A percentile compares a stretch with the other conserved stretches of the same genome.
phyloP scores from a whole-genome alignment of 768 basidiomycete genomes.

The Hortiboletus campestris region DNA sequence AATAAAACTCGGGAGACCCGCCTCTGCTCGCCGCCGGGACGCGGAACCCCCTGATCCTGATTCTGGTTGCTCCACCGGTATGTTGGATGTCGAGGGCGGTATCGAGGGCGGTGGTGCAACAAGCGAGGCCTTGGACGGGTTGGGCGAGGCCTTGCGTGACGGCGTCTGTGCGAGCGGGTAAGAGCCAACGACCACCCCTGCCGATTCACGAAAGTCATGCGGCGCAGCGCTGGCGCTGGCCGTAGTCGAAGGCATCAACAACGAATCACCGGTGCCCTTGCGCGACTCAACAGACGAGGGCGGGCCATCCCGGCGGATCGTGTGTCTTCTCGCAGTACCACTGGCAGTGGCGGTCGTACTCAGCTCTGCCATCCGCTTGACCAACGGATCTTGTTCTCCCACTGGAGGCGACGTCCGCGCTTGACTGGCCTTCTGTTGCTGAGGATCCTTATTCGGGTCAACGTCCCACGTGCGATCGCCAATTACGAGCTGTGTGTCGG shows the following conservation, averaged over 20 bases:
- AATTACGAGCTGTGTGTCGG: conserved; percentile 60
- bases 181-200: conserved; percentile 74
- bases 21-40: too few relatives aligned
- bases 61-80: too few relatives aligned
- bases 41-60: too few relatives aligned
- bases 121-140: conserved; percentile 65
- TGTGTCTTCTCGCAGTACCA: conserved; percentile 17
- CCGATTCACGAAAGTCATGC: conserved; percentile 72
- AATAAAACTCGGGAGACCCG: too few relatives aligned
- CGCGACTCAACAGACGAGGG: conserved; percentile 25
- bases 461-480: conserved; percentile 67
- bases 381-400: conserved; percentile 56
- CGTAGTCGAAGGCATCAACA: conserved; percentile 26
- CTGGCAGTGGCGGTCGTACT: conserved; percentile 27
- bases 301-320: conserved; percentile 24
- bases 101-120: conserved; percentile 55
- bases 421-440: conserved; percentile 32
- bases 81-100: too few relatives aligned
- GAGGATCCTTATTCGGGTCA: conserved; percentile 65
- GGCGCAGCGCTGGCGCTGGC: conserved; percentile 10
- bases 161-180: conserved; percentile 52
- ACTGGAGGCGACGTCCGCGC: conserved; percentile 34
- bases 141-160: conserved; percentile 73
- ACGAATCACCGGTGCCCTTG: conserved; percentile 23
- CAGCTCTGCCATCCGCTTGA: conserved; percentile 63